Evolutionary conservation across 2,329 filamentous ascomycete genomes (phyloP).

Genomic region (Neofusicoccum sp.): DNA sequence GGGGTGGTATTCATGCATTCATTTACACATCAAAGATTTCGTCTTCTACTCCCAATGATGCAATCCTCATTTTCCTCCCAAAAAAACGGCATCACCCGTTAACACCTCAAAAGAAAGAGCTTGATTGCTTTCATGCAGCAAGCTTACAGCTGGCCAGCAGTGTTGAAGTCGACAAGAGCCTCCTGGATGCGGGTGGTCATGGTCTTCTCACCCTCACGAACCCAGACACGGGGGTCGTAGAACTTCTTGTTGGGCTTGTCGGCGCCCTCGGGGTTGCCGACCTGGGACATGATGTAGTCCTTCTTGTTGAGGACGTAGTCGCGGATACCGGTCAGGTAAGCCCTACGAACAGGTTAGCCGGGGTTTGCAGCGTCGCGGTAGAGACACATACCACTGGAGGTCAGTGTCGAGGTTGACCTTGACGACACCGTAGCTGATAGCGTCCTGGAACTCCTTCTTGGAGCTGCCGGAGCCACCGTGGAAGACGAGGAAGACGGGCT

Average conservation of each 20-base stretch:
- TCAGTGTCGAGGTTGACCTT: constrained; percentile 99
- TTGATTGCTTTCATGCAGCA: background rate
- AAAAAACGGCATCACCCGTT: constrained; percentile 1
- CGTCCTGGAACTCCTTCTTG: constrained; percentile 87
- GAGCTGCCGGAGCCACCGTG: constrained; percentile 93
- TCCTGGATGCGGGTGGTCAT: constrained; percentile 81
- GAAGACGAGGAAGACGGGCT: constrained; percentile 99
- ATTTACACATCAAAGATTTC: constrained; percentile 18
- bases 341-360: constrained; percentile 36
- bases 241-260: constrained; percentile 99
- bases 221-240: constrained; percentile 85
- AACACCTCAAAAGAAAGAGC: constrained; percentile 6
- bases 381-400: constrained; percentile 63
- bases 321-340: constrained; percentile 88
- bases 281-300: constrained; percentile 83
- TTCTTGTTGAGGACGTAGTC: constrained; percentile 95
- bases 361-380: constrained; percentile 46
- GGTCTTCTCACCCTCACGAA: constrained; percentile 95
- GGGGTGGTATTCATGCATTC: constrained; percentile 16
- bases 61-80: background rate
- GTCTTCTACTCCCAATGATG: constrained; percentile 18
- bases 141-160: constrained; percentile 71
- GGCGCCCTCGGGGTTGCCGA: constrained; percentile 93
- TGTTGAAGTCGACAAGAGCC: constrained; percentile 91
- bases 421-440: constrained; percentile 91